Base-by-base conservation (phyloP, 768 basidiomycete genomes). In the Saitozyma podzolica region DNA sequence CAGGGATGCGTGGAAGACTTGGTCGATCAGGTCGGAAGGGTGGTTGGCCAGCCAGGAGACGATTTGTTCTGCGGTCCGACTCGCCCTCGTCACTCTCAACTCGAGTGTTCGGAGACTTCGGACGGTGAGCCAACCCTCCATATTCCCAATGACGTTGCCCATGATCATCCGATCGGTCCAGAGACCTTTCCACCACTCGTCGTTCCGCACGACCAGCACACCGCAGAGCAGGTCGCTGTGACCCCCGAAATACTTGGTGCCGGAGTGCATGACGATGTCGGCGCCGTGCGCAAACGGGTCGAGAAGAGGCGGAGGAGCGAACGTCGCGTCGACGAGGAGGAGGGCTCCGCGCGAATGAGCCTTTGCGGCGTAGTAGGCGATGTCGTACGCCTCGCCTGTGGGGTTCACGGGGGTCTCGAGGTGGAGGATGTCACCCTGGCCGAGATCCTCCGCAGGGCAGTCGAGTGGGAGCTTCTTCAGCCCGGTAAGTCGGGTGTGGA, bases 211-310 rank as follows among this genome's bases (percentile, higher is more conserved):
- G 17, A 29, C 50, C 2, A 29, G 17, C 9, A 50, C 50, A 2
- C 50, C 50, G 9, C 17, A 29, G 6, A 50, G 50, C 11, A 50
- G 17, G 6, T 50, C 50, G 17, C 17, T 19, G 16, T 50, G 50
- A 10, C 50, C 50, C 9, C 50, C 50, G 37, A 50, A 50, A n/a
- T 50, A 50, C 50, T 50, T 50, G 17, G 50, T 50, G 17, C 50
- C 50, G 10, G 50, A 50, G 16, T 50, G 50, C 50, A 50, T 50
- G 50, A 50, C 50, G 9, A 50, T 29, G 37, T 50, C 50, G 50
- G 50, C 50, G 11, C 50, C 50, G 50, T 50, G 50, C n/a, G 17
- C 50, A 6, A 50, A 50, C 17, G 50, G 50, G 50, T 50, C 50
- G 17, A 19, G 50, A n/a, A 50, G 17, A 29, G 50, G 50, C 50